Conservation (phyloP, 768 basidiomycete species). For the Stropharia rugosoannulata region DNA sequence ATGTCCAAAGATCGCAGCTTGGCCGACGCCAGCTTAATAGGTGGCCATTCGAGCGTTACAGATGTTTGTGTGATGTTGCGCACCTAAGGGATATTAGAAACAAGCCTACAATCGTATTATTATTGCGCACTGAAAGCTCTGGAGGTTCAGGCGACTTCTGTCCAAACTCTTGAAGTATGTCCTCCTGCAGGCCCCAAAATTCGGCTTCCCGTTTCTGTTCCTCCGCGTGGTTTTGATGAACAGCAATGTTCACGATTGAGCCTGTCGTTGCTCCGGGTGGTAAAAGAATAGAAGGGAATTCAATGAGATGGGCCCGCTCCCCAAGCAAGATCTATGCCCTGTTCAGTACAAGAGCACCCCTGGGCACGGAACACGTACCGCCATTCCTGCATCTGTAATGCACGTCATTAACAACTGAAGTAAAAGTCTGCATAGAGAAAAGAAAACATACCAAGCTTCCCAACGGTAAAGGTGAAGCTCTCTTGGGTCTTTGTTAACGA, state of each 20-base stretch:
- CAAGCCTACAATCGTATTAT: not conserved
- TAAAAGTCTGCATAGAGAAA: not conserved
- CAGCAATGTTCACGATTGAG: conserved; percentile 96
- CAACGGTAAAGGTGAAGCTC: conserved; percentile 89
- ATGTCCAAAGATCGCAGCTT: conserved; percentile 89
- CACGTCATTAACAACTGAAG: not conserved
- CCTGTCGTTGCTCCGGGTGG: conserved; percentile 92
- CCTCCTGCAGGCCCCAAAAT: conserved; percentile 83
- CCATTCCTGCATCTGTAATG: conserved; percentile 85
- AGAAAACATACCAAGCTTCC: conserved; percentile 80
- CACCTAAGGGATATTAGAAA: conserved; percentile 43
- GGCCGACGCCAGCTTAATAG: conserved; percentile 79
- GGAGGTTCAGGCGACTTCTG: conserved; percentile 66
- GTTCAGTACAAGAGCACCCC: not conserved
- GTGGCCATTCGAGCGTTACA: conserved; percentile 94
- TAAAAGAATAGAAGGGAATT: conserved; percentile 94
- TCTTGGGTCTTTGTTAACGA: conserved; percentile 42
- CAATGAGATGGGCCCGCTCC: conserved; percentile 93
- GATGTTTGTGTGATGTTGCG: conserved; percentile 96
- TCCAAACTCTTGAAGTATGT: conserved; percentile 79
- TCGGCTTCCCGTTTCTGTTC: conserved; percentile 80
- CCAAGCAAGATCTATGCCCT: conserved; percentile 79
- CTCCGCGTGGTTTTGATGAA: conserved; percentile 82
- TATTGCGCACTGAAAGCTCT: conserved; percentile 58
- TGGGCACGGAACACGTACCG: conserved; percentile 46